A percentile compares a stretch with the other conserved stretches of the same genome.
These are phyloP conservation scores for Xerocomus potaroensis DNA, from an alignment of 768 basidiomycete genomes.

Conservation along the genomic window DNA sequence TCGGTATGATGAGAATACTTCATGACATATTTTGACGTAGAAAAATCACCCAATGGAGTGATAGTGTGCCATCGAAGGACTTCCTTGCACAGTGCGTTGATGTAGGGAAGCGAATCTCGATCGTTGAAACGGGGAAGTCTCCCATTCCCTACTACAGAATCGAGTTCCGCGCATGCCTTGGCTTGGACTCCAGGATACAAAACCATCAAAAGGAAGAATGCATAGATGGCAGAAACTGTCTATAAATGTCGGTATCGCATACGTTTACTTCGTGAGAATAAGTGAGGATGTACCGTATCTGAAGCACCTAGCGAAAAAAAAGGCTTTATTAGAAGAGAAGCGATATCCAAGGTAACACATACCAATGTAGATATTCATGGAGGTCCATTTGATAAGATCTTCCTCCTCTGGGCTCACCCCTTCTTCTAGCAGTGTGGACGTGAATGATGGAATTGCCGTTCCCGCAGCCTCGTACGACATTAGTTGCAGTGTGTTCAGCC, in stretches of 20 bases:
- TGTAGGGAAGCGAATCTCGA: conserved; percentile 21
- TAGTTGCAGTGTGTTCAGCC: background rate
- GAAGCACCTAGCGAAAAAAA: conserved; percentile 33
- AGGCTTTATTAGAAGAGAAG: background rate
- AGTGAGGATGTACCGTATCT: conserved; percentile 38
- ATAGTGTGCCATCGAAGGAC: conserved; percentile 23
- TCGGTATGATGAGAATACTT: background rate
- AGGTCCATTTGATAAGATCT: conserved; percentile 20
- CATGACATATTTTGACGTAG: conserved; percentile 19
- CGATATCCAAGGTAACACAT: background rate
- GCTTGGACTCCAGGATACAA: conserved; percentile 23
- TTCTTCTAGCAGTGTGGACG: conserved; percentile 12
- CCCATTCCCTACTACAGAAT: conserved; percentile 18
- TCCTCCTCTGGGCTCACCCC: conserved; percentile 14
- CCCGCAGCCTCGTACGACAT: conserved; percentile 13
- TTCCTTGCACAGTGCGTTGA: conserved; percentile 25
- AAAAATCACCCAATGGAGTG: conserved; percentile 18
- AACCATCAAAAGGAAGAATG: conserved; percentile 25
- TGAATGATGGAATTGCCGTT: conserved; percentile 17
- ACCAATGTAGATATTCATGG: conserved; percentile 9
- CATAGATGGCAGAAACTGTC: conserved; percentile 14
- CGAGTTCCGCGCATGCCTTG: conserved; percentile 25
- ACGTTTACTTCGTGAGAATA: conserved; percentile 33
- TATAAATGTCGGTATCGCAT: background rate
- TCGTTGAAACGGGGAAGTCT: conserved; percentile 21